Percentiles rank a stretch among this genome's conserved stretches.
Evolutionary conservation across 805 yeast genomes (phyloP).

Genomic region (Metschnikowia hibisci): DNA sequence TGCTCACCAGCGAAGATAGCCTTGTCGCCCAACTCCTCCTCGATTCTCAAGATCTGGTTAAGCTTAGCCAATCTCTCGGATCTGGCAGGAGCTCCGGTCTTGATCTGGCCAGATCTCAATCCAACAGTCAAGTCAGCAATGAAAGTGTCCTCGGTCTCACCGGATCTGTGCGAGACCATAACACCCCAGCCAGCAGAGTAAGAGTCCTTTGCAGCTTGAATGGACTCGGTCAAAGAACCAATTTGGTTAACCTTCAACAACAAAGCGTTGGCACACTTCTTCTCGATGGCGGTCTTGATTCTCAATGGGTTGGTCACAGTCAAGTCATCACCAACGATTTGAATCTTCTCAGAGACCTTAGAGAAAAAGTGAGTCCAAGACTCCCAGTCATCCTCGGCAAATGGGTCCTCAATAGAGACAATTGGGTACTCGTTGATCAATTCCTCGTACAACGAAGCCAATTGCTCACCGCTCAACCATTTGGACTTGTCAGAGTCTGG

Average conservation of each 20-base stretch:
- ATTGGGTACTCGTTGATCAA: slow-evolving; percentile 91
- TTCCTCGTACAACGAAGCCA: slow-evolving; percentile 77
- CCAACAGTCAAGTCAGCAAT: slow-evolving; percentile 98
- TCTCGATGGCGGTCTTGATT: slow-evolving; percentile 92
- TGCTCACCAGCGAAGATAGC: slow-evolving; percentile 92
- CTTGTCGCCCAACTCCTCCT: slow-evolving; percentile 97
- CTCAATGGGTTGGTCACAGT: slow-evolving; percentile 97
- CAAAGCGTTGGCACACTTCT: slow-evolving; percentile 92
- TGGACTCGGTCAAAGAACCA: slow-evolving; percentile 94
- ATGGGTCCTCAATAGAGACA: slow-evolving; percentile 98
- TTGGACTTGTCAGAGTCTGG: slow-evolving; percentile 86
- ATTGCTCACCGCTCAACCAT: slow-evolving; percentile 85
- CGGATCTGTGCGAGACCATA: slow-evolving; percentile 99
- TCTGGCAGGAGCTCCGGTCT: slow-evolving; percentile 99
- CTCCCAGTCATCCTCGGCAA: slow-evolving; percentile 99
- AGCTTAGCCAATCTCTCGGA: slow-evolving; percentile 99
- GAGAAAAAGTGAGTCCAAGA: slow-evolving; percentile 90
- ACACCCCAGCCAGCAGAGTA: slow-evolving; percentile 98
- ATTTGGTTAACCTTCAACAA: slow-evolving; percentile 98
- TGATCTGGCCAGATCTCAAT: slow-evolving; percentile 97
- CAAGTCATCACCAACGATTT: slow-evolving; percentile 96
- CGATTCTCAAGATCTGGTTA: slow-evolving; percentile 97
- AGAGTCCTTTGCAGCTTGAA: slow-evolving; percentile 94
- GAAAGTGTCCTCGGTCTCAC: slow-evolving; percentile 98
- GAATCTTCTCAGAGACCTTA: slow-evolving; percentile 62